A percentile compares a stretch with the other conserved stretches of the same genome.
Conservation (phyloP, 2,329 filamentous ascomycete species). For the Hortaea werneckii region DNA sequence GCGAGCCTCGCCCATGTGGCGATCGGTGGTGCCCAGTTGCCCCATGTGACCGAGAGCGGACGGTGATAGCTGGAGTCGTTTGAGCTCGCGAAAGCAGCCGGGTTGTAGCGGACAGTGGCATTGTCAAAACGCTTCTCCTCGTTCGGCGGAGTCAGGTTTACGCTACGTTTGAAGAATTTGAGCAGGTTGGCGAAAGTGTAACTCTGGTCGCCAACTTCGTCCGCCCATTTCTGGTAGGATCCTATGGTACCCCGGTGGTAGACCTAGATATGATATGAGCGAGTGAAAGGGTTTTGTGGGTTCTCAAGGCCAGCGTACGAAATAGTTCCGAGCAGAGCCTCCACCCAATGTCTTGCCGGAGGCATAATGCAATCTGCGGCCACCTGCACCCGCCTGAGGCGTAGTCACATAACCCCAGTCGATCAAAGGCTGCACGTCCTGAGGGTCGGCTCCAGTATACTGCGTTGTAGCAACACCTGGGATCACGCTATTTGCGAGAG, state of each 20-base stretch:
- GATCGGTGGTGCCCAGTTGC: slow-evolving; percentile 10
- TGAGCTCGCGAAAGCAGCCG: slow-evolving; percentile 10
- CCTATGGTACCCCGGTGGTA: slow-evolving; percentile 23
- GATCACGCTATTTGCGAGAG: neutral
- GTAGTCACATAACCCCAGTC: slow-evolving; percentile 21
- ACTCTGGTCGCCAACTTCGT: slow-evolving; percentile 26
- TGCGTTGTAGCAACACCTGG: neutral
- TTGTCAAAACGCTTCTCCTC: slow-evolving; percentile 13
- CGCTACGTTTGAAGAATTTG: slow-evolving; percentile 13
- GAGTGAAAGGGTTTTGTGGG: too few relatives aligned
- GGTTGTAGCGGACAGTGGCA: slow-evolving; percentile 16
- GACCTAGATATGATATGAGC: neutral
- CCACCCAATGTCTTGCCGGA: slow-evolving; percentile 23
- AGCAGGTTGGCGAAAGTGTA: slow-evolving; percentile 20
- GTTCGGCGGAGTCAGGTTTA: slow-evolving; percentile 14
- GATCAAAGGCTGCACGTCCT: slow-evolving; percentile 14
- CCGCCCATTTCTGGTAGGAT: slow-evolving; percentile 26
- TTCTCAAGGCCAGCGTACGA: too few relatives aligned
- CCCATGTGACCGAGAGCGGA: slow-evolving; percentile 19
- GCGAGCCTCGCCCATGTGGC: slow-evolving; percentile 15
- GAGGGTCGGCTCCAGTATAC: slow-evolving; percentile 1
- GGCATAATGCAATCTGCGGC: slow-evolving; percentile 15
- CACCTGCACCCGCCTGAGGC: slow-evolving; percentile 15
- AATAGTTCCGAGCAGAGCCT: slow-evolving; percentile 17
- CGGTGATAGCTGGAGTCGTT: slow-evolving; percentile 5